Percentiles rank a stretch among this genome's conserved stretches.
Evolutionary conservation across 208 protist genomes (phyloP).

Genomic region (Spongospora subterranea): DNA sequence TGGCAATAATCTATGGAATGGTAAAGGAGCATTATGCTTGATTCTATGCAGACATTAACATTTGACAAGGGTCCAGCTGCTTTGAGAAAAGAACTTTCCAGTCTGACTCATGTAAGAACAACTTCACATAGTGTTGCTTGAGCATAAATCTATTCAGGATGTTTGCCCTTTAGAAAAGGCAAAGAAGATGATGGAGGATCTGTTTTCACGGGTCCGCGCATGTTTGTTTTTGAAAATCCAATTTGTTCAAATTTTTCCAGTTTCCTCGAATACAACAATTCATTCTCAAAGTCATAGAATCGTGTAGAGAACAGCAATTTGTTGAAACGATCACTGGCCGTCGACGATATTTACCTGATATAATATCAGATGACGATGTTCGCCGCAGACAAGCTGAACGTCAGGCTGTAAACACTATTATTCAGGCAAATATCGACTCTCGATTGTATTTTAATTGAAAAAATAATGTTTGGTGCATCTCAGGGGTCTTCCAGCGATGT

Average conservation of each 20-base stretch:
- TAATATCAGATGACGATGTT: not conserved
- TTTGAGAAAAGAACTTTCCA: conserved; percentile 3
- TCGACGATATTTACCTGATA: not conserved
- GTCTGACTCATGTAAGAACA: too few relatives aligned
- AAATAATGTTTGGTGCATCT: not conserved
- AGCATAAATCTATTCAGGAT: too few relatives aligned
- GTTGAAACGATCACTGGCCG: not conserved
- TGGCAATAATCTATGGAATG: conserved; percentile 46
- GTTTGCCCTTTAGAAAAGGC: too few relatives aligned
- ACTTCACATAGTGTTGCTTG: too few relatives aligned
- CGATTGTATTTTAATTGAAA: not conserved
- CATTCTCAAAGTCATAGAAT: not conserved
- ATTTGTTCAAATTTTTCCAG: not conserved
- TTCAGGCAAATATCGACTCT: not conserved
- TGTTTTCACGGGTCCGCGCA: not conserved
- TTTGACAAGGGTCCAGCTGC: not conserved
- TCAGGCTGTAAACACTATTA: not conserved
- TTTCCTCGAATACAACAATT: not conserved
- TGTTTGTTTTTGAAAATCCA: not conserved
- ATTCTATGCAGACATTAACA: not conserved
- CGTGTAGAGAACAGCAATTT: not conserved
- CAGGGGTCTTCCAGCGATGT: not conserved
- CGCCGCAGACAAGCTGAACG: not conserved
- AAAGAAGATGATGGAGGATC: too few relatives aligned
- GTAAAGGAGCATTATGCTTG: not conserved